Evolutionary conservation across 2,329 filamentous ascomycete species (phyloP), one percentile per base, ranked within the genome.

Genomic region (Neopestalotiopsis rosae): DNA sequence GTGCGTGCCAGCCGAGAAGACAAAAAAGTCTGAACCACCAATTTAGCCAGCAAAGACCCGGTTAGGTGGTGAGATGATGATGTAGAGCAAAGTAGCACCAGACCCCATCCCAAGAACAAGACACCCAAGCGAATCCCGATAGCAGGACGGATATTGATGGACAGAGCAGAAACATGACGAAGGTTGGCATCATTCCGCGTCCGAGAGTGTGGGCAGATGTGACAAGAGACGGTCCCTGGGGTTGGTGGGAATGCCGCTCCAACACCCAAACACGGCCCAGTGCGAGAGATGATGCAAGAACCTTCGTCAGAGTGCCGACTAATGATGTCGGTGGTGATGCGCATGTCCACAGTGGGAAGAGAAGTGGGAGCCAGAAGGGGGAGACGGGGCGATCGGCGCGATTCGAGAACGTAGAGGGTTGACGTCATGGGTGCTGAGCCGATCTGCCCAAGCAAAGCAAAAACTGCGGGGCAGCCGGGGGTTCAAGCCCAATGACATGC

Each of bases 271-370:
- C 14, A 38, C 14, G 61, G 30, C n/a, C 28, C n/a, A 52, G 40
- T 24, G 61, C 10, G 34, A 10, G 10, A 5, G 40, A 65, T 40
- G 70, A 67, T 66, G 30, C 30, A 34, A 32, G 28, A 59, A 63
- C 28, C 64, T 62, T 58, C 63, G 45, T 72, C 71, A 69, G 72
- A 70, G 69, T 34, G 30, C 49, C 57, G 58, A 28, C 34, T 13
- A 38, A 74, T 75, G 73, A 75, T 75, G 73, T 75, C 74, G 72
- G 72, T 73, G 72, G 72, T 75, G 73, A 74, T 74, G 72, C 72
- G 40, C 17, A 20, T 20, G 45, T 52, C 45, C 45, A 52, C 45
- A 52, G n/a, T 52, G 45, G n/a, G n/a, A n/a, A 14, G 45, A 28
- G 24, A 28, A 28, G n/a, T 17, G 45, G n/a, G n/a, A 28, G 24